Evolutionary conservation across 2,329 filamentous ascomycete genomes (phyloP).

Genomic region (Hypomyces rosellus): DNA sequence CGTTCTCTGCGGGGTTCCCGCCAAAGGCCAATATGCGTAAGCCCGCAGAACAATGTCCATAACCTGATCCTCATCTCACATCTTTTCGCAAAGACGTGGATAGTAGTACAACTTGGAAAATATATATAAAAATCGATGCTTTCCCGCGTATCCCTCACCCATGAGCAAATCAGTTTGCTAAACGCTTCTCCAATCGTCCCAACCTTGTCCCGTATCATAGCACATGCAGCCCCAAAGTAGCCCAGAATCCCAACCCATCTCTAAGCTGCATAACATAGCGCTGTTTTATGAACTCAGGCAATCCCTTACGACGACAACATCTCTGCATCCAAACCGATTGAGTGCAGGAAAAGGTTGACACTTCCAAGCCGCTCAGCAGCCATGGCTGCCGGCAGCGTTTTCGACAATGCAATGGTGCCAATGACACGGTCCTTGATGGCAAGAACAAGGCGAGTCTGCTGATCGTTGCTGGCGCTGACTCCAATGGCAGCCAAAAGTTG

Average conservation of each 20-base stretch:
- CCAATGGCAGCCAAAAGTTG: conserved; percentile 94
- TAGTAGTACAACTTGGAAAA: not conserved
- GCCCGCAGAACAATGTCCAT: not conserved
- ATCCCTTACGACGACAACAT: conserved; percentile 37
- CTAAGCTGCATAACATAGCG: not conserved
- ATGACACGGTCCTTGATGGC: conserved; percentile 97
- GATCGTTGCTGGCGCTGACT: conserved; percentile 85
- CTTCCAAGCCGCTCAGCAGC: conserved; percentile 76
- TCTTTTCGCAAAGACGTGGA: not conserved
- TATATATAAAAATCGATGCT: not conserved
- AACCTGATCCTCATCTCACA: not conserved
- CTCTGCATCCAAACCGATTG: conserved; percentile 96
- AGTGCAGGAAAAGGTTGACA: conserved; percentile 97
- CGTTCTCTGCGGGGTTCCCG: no score
- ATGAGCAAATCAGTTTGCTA: not conserved
- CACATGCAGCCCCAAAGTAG: not conserved
- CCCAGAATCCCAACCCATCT: not conserved
- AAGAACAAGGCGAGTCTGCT: conserved; percentile 89
- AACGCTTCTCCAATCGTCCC: not conserved
- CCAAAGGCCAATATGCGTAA: not conserved
- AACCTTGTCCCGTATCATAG: not conserved
- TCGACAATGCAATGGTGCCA: conserved; percentile 84
- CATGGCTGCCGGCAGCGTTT: conserved; percentile 84
- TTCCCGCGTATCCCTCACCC: not conserved
- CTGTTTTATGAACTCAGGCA: not conserved